A percentile compares a stretch with the other conserved stretches of the same genome.
Evolutionary conservation across 306 rosid species (phyloP).

Genomic region (Pterocarpus macrocarpus): DNA sequence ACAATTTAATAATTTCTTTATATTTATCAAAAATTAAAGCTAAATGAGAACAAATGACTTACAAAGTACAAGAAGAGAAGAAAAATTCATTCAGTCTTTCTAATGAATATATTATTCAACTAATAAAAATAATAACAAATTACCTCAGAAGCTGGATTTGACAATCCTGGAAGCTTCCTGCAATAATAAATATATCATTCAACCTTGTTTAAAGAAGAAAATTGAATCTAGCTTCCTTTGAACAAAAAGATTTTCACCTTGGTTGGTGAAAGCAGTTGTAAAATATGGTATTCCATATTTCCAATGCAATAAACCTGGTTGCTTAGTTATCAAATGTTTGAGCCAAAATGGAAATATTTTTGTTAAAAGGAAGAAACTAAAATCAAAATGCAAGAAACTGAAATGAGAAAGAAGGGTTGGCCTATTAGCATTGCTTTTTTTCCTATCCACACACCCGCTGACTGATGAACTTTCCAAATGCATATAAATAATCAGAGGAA

Average conservation of each 20-base stretch:
- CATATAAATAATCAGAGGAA: too few relatives aligned
- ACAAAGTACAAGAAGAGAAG: conserved; percentile 31
- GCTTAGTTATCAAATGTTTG: conserved; percentile 12
- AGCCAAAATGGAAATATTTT: conserved; percentile 9
- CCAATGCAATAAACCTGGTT: conserved; percentile 34
- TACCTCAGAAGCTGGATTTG: conserved; percentile 62
- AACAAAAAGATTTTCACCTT: conserved; percentile 6
- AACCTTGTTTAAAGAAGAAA: conserved; percentile 20
- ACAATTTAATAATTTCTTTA: conserved; percentile 12
- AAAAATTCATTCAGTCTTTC: conserved; percentile 6
- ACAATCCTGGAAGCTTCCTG: conserved; percentile 57
- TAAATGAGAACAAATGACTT: conserved; percentile 22
- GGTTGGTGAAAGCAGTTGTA: background rate
- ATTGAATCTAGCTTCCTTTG: conserved; percentile 13
- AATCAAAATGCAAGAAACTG: conserved; percentile 27
- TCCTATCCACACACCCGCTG: background rate
- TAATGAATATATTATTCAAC: conserved; percentile 2
- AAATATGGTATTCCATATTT: conserved; percentile 21
- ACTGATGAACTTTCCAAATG: too few relatives aligned
- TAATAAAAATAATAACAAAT: conserved; percentile 34
- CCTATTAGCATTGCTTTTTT: conserved; percentile 18
- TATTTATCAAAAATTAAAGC: conserved; percentile 36
- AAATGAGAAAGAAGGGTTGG: conserved; percentile 15
- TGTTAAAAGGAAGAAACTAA: background rate
- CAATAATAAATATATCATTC: conserved; percentile 41